These are phyloP conservation scores for Caulochytrium protostelioides DNA, from an alignment of 371 early-diverging fungal genomes.

Conservation along the genomic window DNA sequence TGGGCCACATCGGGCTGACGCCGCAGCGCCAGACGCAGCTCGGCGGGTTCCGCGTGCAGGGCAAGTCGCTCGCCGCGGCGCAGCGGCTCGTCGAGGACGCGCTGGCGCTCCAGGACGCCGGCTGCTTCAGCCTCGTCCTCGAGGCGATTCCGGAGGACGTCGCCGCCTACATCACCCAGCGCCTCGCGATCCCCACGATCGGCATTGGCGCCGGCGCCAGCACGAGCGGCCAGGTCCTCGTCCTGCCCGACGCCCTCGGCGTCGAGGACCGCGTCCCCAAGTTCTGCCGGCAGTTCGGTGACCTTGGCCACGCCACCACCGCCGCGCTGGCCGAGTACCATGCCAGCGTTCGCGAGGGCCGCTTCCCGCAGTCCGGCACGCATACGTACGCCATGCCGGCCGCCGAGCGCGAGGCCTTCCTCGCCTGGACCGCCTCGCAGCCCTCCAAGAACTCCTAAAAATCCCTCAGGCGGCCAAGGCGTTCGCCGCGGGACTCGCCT, in stretches of 20 bases:
- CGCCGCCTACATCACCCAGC: slow-evolving; percentile 53
- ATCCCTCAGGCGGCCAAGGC: no score
- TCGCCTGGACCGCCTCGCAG: no score
- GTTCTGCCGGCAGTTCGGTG: no score
- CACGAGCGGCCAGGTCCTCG: slow-evolving; percentile 82
- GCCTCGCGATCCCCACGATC: slow-evolving; percentile 65
- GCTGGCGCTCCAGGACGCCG: slow-evolving; percentile 66
- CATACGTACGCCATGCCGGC: no score
- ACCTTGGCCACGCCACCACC: no score
- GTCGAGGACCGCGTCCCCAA: no score
- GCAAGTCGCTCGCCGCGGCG: slow-evolving; percentile 48
- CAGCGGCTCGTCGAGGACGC: slow-evolving; percentile 58
- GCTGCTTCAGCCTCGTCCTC: slow-evolving; percentile 74
- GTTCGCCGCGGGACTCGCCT: no score
- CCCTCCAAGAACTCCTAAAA: no score
- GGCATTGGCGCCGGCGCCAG: slow-evolving; percentile 85
- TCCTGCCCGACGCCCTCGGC: slow-evolving; percentile 70
- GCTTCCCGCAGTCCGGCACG: no score
- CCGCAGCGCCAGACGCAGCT: slow-evolving; percentile 70
- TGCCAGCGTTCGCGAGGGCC: no score
- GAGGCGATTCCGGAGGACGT: slow-evolving; percentile 80
- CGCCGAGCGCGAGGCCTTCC: no score
- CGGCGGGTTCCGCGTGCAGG: slow-evolving; percentile 83
- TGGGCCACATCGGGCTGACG: slow-evolving; percentile 83
- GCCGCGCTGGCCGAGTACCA: no score